Evolutionary conservation across 768 basidiomycete genomes (phyloP).

Genomic region (Daedaleopsis nitida): DNA sequence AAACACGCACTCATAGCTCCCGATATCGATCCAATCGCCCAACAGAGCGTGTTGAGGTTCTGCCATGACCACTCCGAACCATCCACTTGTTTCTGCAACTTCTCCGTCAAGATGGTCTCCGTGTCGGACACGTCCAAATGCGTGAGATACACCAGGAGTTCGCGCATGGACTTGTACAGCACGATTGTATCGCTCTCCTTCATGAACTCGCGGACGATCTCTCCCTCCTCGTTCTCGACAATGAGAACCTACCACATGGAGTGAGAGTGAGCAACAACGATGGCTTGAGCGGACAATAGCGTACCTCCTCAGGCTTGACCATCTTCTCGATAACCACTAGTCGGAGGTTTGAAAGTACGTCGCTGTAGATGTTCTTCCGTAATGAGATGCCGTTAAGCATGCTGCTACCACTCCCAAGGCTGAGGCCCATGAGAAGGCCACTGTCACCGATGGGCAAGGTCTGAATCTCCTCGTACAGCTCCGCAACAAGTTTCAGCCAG

Average conservation of each 20-base stretch:
- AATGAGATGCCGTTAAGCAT: slow-evolving; percentile 79
- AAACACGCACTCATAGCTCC: slow-evolving; percentile 91
- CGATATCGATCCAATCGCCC: slow-evolving; percentile 99
- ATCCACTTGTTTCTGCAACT: slow-evolving; percentile 95
- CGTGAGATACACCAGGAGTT: slow-evolving; percentile 95
- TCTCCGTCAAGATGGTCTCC: slow-evolving; percentile 96
- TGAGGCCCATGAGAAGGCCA: slow-evolving; percentile 86
- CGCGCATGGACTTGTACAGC: slow-evolving; percentile 98
- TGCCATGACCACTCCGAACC: slow-evolving; percentile 99
- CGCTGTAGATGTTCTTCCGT: slow-evolving; percentile 93
- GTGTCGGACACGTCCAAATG: slow-evolving; percentile 96
- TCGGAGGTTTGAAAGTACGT: slow-evolving; percentile 91
- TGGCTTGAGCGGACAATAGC: slow-evolving; percentile 23
- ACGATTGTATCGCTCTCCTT: slow-evolving; percentile 98
- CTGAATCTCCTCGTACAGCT: slow-evolving; percentile 97
- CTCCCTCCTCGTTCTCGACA: slow-evolving; percentile 99
- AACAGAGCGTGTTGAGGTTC: slow-evolving; percentile 97
- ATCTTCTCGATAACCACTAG: slow-evolving; percentile 97
- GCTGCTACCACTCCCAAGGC: slow-evolving; percentile 70
- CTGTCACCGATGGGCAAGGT: slow-evolving; percentile 86
- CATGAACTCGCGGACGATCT: slow-evolving; percentile 99
- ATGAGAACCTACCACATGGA: slow-evolving; percentile 74
- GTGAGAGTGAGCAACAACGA: background rate
- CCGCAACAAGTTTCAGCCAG: slow-evolving; percentile 94
- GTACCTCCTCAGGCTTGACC: slow-evolving; percentile 99